phyloP scores from a whole-genome alignment of 768 basidiomycete species.

The Gyrodon lividus region DNA sequence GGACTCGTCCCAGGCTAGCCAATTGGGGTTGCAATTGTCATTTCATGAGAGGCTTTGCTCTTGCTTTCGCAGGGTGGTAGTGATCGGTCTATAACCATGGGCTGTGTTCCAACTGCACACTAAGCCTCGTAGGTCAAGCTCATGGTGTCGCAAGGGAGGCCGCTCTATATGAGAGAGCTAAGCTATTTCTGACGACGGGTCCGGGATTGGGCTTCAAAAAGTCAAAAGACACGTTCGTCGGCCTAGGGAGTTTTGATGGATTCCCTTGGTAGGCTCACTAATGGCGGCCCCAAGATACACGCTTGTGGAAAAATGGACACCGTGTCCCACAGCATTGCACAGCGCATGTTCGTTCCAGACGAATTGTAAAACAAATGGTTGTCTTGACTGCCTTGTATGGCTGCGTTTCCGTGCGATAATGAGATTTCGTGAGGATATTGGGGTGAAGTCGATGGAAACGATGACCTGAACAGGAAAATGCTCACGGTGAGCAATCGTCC shows the following conservation, averaged over 20 bases:
- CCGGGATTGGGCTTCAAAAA: neutral
- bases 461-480: slow-evolving; percentile 1
- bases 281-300: slow-evolving; percentile 7
- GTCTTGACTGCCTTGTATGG: neutral
- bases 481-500: neutral
- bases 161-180: slow-evolving; percentile 8
- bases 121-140: neutral
- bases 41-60: slow-evolving; percentile 11
- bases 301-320: slow-evolving; percentile 19
- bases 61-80: slow-evolving; percentile 10
- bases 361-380: neutral
- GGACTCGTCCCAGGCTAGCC: neutral
- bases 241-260: slow-evolving; percentile 6
- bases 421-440: neutral
- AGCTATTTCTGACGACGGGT: slow-evolving; percentile 14
- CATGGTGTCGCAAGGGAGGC: slow-evolving; percentile 4
- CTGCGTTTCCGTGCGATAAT: neutral
- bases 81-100: neutral
- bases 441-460: neutral
- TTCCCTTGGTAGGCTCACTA: slow-evolving; percentile 6
- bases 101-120: neutral
- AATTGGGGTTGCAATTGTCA: neutral
- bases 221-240: slow-evolving; percentile 13
- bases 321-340: slow-evolving; percentile 2
- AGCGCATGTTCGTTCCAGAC: neutral